Evolutionary conservation across 495 filamentous ascomycete species (phyloP).

Genomic region (Arthonia radiata): DNA sequence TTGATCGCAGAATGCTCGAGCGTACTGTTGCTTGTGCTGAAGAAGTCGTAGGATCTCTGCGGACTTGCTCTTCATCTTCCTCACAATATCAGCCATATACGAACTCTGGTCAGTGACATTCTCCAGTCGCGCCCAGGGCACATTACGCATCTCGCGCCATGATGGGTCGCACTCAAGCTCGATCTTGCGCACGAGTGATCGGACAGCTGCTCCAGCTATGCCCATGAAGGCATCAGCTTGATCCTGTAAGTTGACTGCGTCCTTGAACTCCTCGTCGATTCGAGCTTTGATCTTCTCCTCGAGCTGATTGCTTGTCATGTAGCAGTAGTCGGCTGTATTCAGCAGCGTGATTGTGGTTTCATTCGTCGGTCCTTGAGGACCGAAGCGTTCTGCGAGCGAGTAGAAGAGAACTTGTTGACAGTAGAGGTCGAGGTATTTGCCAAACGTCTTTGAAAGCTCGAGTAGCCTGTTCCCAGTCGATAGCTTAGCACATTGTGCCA

Average conservation of each 20-base stretch:
- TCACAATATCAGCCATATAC: constrained; percentile 62
- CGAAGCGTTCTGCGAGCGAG: constrained; percentile 35
- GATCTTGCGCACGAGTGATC: constrained; percentile 59
- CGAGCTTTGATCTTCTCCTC: constrained; percentile 84
- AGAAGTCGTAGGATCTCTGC: constrained; percentile 52
- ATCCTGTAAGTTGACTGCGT: constrained; percentile 63
- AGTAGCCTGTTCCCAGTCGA: constrained; percentile 70
- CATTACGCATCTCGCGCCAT: constrained; percentile 96
- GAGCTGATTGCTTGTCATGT: constrained; percentile 69
- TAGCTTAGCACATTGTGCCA: constrained; percentile 88
- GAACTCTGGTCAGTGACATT: constrained; percentile 86
- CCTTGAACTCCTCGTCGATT: constrained; percentile 51
- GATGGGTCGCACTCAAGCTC: constrained; percentile 59
- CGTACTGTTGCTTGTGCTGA: constrained; percentile 86
- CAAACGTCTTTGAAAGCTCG: constrained; percentile 63
- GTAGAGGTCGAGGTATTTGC: constrained; percentile 88
- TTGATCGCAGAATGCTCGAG: constrained; percentile 82
- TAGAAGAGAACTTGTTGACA: constrained; percentile 74
- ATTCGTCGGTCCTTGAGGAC: constrained; percentile 27
- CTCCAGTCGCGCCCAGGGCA: constrained; percentile 85
- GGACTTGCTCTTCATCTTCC: constrained; percentile 38
- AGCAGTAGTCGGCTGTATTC: constrained; percentile 96
- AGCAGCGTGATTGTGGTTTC: constrained; percentile 67
- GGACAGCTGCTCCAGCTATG: constrained; percentile 68
- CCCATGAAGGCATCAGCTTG: constrained; percentile 92